Evolutionary conservation across 768 basidiomycete genomes (phyloP), one percentile per base, ranked within the genome.

Genomic region (Suillus variegatus): DNA sequence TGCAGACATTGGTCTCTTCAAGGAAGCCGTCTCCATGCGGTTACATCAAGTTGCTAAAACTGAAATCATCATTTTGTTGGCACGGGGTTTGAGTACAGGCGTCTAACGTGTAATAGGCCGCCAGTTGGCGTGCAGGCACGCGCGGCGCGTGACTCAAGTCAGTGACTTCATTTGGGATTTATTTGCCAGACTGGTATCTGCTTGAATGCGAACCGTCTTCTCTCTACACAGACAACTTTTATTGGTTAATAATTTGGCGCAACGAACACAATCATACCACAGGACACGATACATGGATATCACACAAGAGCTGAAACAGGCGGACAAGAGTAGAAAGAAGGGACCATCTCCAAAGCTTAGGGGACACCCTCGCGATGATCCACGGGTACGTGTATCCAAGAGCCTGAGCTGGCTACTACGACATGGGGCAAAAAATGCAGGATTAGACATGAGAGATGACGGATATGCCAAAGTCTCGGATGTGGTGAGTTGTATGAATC

Each of bases 321-420:
- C 63, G 41, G 61, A 63, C 51, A 60, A 54, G 41, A 47, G 55
- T 10, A 52, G 47, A 20, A 72, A 55, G 44, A 69, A 61, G 47
- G 70, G 64, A 5, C 69, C 70, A 32, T 68, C 75, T 18, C 72
- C 74, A 2, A 91, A 86, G 72, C 79, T 85, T 44, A 83, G 88
- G 58, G 91, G 91, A 18, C 77, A 82, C 22, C 83, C 85, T 0
- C 81, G 76, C 57, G 93, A 96, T 69, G 79, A 86, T 4, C 87
- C 86, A 0, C 87, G 91, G 58, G 85, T 91, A 7, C 84, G 87
- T 13, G 70, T 92, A 16, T 94, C 93, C 16, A 98, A 97, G 77
- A 92, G 93, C 0, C 78, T 99, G 10, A 91, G 95, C 0, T 98
- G 91, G 85, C 80, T 99, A 32, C 85, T 99, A n/a, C 86, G 96